A percentile compares a stretch with the other conserved stretches of the same genome.
phyloP scores from a whole-genome alignment of 75 land plant genomes.

The Cupressus sempervirens region DNA sequence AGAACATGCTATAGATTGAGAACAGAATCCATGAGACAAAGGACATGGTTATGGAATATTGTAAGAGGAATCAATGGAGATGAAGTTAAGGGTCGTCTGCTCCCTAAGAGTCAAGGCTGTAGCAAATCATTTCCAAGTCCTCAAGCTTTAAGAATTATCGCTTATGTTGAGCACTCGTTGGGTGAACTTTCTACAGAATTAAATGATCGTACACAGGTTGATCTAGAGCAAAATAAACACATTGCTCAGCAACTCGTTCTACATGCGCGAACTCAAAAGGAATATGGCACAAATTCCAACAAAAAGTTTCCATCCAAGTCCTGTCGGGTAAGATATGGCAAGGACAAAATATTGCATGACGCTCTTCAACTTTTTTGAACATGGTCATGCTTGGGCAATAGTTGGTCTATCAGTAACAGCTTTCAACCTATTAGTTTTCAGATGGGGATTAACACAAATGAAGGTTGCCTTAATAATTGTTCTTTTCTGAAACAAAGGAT shows the following conservation, averaged over 20 bases:
- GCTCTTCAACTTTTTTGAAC: slow-evolving; percentile 60
- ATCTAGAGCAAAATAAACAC: slow-evolving; percentile 69
- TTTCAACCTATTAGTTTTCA: slow-evolving; percentile 24
- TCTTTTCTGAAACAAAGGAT: background rate
- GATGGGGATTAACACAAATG: background rate
- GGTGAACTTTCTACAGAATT: slow-evolving; percentile 81
- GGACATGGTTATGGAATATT: slow-evolving; percentile 95
- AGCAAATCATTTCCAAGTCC: slow-evolving; percentile 97
- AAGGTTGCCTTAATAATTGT: background rate
- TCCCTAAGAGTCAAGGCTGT: slow-evolving; percentile 95
- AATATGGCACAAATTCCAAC: slow-evolving; percentile 35
- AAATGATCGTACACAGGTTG: slow-evolving; percentile 68
- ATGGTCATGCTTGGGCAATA: slow-evolving; percentile 54
- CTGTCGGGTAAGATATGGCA: slow-evolving; percentile 81
- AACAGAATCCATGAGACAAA: slow-evolving; percentile 9
- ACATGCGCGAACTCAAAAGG: slow-evolving; percentile 76
- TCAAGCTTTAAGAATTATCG: slow-evolving; percentile 53
- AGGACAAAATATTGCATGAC: slow-evolving; percentile 79
- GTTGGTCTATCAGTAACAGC: slow-evolving; percentile 78
- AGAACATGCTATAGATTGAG: background rate
- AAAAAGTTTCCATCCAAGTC: slow-evolving; percentile 94
- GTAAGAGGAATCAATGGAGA: slow-evolving; percentile 94
- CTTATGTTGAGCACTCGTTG: slow-evolving; percentile 75
- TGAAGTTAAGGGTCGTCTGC: slow-evolving; percentile 81
- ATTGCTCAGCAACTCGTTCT: slow-evolving; percentile 74